Conservation (phyloP, 2,329 filamentous ascomycete genomes). For the Cladophialophora exuberans region DNA sequence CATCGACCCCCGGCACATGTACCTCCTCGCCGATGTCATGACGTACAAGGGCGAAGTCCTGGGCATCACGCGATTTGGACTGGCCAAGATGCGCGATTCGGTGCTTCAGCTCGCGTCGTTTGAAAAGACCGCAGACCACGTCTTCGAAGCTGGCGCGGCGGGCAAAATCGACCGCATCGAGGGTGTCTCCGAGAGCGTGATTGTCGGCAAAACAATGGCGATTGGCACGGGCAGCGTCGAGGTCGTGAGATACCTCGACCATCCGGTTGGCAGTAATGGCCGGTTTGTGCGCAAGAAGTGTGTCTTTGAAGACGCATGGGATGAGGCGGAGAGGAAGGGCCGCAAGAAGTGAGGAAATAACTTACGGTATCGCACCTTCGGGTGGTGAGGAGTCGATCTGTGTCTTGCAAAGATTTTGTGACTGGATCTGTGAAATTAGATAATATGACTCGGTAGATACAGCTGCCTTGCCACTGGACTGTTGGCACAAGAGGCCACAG, state of each 20-base stretch:
- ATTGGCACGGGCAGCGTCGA: constrained; percentile 92
- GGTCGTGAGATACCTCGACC: constrained; percentile 75
- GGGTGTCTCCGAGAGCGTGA: constrained; percentile 95
- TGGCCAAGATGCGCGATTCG: constrained; percentile 94
- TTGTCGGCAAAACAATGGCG: constrained; percentile 93
- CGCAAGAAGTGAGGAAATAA: constrained; percentile 14
- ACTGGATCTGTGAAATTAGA: too few species aligned
- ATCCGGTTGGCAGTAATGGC: constrained; percentile 51
- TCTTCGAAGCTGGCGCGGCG: constrained; percentile 90
- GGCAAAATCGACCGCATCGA: constrained; percentile 93
- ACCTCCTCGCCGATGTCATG: constrained; percentile 96
- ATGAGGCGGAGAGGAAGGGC: constrained; percentile 5
- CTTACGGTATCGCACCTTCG: too few species aligned
- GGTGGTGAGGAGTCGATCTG: too few species aligned
- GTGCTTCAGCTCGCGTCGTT: constrained; percentile 94
- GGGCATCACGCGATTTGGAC: constrained; percentile 92
- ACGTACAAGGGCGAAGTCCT: constrained; percentile 97
- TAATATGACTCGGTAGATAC: too few species aligned
- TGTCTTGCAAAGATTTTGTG: too few species aligned
- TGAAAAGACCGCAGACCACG: constrained; percentile 96
- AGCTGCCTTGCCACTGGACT: too few species aligned
- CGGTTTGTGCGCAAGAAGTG: constrained; percentile 51
- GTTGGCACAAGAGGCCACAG: too few species aligned
- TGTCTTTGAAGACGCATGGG: constrained; percentile 68
- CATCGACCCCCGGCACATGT: constrained; percentile 97